Evolutionary conservation across 129 eudicot genomes (phyloP).

Genomic region (Glebionis coronaria): DNA sequence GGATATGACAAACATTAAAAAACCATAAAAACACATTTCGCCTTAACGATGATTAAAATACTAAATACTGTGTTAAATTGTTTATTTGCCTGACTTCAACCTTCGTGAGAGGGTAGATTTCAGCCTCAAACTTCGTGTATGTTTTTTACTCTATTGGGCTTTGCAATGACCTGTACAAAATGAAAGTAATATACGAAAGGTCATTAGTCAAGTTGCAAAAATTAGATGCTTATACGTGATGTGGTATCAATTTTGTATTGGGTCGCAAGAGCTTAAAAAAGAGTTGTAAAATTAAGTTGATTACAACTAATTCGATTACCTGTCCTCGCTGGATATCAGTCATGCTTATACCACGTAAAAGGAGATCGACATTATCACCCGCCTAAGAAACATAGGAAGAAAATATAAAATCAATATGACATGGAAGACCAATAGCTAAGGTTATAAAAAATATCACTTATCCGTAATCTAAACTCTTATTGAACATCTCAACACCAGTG

Average conservation of each 20-base stretch:
- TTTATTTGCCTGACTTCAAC: too few species aligned
- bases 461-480: constrained; percentile 83
- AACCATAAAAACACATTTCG: too few species aligned
- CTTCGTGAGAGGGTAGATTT: constrained; percentile 84
- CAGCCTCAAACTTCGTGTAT: constrained; percentile 77
- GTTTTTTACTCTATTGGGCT: constrained; percentile 73
- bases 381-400: constrained; percentile 46
- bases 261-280: not conserved
- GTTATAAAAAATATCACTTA: constrained; percentile 21
- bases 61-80: too few species aligned
- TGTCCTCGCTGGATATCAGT: constrained; percentile 86
- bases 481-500: constrained; percentile 99
- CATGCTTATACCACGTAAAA: constrained; percentile 85
- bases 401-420: not conserved
- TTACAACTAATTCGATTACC: constrained; percentile 39
- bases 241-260: not conserved
- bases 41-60: too few species aligned
- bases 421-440: not conserved
- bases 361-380: constrained; percentile 97
- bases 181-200: not conserved
- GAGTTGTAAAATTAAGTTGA: not conserved
- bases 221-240: not conserved
- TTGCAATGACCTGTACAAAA: constrained; percentile 73
- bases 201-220: not conserved
- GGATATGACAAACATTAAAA: too few species aligned